Conservation (phyloP, 352 stramenopile species). For the Globisporangium iwayamae region DNA sequence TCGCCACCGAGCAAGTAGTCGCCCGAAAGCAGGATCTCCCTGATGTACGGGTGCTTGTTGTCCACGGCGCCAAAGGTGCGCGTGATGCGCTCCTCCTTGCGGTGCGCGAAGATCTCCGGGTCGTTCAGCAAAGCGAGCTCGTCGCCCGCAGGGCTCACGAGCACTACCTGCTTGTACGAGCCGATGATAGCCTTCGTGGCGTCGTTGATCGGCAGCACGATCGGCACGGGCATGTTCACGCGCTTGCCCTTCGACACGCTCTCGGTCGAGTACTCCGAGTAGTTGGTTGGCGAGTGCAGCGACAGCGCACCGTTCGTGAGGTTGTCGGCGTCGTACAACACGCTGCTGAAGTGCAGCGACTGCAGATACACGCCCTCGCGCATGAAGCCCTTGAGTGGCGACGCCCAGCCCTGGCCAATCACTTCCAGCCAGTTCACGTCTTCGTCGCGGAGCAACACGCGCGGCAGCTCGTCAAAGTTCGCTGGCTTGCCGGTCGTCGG, state of each 20-base stretch:
- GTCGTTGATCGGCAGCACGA: conserved; percentile 93
- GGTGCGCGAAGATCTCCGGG: conserved; percentile 95
- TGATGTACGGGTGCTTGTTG: conserved; percentile 95
- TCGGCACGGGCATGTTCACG: conserved; percentile 96
- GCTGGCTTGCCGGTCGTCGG: conserved; percentile 20
- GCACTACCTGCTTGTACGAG: conserved; percentile 76
- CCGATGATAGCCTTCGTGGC: conserved; percentile 91
- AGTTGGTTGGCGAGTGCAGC: conserved; percentile 89
- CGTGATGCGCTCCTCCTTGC: conserved; percentile 98
- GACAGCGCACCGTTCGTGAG: conserved; percentile 83
- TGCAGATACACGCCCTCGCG: conserved; percentile 95
- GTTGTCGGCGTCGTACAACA: conserved; percentile 96
- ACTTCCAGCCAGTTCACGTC: conserved; percentile 98
- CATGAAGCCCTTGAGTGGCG: conserved; percentile 97
- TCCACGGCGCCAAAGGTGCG: conserved; percentile 97
- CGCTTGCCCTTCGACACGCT: conserved; percentile 82
- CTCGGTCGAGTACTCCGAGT: conserved; percentile 86
- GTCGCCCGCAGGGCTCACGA: conserved; percentile 93
- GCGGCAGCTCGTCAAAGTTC: conserved; percentile 67
- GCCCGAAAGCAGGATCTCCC: conserved; percentile 93
- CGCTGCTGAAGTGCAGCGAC: conserved; percentile 96
- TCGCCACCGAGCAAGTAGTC: conserved; percentile 96
- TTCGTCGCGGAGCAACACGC: conserved; percentile 95
- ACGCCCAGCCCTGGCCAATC: conserved; percentile 96
- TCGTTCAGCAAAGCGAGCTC: conserved; percentile 92